Conservation (phyloP, 352 stramenopile species). For the Blastocystis sp. region DNA sequence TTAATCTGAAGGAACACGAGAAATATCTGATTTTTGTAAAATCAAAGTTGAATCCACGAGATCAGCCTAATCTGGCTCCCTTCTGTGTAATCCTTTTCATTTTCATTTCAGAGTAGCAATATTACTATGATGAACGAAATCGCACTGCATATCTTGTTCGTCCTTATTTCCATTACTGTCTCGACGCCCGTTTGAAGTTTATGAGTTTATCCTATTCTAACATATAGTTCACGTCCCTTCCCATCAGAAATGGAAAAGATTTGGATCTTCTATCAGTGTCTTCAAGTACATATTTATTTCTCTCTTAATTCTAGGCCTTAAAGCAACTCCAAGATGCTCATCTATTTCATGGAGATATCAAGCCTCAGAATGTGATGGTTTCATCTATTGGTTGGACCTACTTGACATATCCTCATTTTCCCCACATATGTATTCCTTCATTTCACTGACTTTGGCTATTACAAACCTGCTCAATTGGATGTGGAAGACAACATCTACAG, state of each 20-base stretch:
- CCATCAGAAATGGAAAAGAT: conserved; percentile 90
- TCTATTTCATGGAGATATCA: conserved; percentile 93
- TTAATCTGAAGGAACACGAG: background rate
- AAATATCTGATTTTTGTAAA: conserved; percentile 61
- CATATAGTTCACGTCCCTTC: conserved; percentile 79
- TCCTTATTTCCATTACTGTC: conserved; percentile 39
- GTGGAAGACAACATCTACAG: conserved; percentile 60
- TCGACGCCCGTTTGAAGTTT: conserved; percentile 39
- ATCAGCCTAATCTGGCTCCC: conserved; percentile 59
- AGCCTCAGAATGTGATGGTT: conserved; percentile 95
- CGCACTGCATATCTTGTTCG: conserved; percentile 42
- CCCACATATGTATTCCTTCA: conserved; percentile 88
- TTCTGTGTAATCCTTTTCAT: conserved; percentile 9
- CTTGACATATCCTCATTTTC: conserved; percentile 89
- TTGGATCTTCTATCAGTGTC: conserved; percentile 93
- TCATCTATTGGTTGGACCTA: conserved; percentile 94
- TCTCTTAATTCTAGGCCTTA: conserved; percentile 77
- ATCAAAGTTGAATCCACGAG: conserved; percentile 52
- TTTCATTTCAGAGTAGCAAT: background rate
- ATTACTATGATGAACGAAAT: conserved; percentile 2
- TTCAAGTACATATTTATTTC: background rate
- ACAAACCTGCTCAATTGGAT: conserved; percentile 48
- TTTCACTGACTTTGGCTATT: conserved; percentile 71
- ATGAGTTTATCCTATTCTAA: background rate
- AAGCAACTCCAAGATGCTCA: conserved; percentile 86